These are phyloP conservation scores for Melampsora americana DNA, from an alignment of 1,284 basidiomycete genomes.

Conservation along the genomic window DNA sequence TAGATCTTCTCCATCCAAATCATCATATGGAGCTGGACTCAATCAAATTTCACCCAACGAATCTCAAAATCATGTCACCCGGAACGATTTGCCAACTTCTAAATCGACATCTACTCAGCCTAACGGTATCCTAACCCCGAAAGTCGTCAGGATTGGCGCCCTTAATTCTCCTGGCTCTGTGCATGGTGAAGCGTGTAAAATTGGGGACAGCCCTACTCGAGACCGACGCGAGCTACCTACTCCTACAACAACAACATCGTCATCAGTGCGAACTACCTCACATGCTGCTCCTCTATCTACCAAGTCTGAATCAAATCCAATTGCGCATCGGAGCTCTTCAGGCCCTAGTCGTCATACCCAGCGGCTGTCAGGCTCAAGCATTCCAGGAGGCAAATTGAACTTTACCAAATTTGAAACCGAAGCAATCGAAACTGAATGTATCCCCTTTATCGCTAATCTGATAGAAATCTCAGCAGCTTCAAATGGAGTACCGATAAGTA, in stretches of 20 bases:
- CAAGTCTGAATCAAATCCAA: slow-evolving; percentile 24
- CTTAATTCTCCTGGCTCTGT: slow-evolving; percentile 14
- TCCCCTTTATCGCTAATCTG: slow-evolving; percentile 80
- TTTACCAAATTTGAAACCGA: slow-evolving; percentile 96
- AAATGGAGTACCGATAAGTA: slow-evolving; percentile 82
- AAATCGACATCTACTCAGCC: slow-evolving; percentile 47
- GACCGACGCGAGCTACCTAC: background rate
- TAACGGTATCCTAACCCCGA: slow-evolving; percentile 50
- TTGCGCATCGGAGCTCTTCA: slow-evolving; percentile 38
- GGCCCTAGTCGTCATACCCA: slow-evolving; percentile 63
- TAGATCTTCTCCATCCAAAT: slow-evolving; percentile 2
- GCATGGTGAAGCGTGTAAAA: background rate
- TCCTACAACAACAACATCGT: slow-evolving; percentile 20
- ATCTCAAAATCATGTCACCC: slow-evolving; percentile 46
- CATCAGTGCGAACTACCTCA: slow-evolving; percentile 1
- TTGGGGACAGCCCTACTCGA: slow-evolving; percentile 7
- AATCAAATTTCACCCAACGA: slow-evolving; percentile 45
- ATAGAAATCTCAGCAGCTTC: slow-evolving; percentile 79
- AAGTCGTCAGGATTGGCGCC: slow-evolving; percentile 45
- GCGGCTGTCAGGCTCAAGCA: slow-evolving; percentile 70
- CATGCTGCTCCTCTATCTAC: slow-evolving; percentile 11
- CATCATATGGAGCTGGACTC: slow-evolving; percentile 43
- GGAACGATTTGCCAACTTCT: slow-evolving; percentile 46
- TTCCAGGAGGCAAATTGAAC: slow-evolving; percentile 94
- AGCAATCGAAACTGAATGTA: slow-evolving; percentile 72